phyloP scores from a whole-genome alignment of 192 early-diverging fungal genomes.

The Backusella mclennaniae region DNA sequence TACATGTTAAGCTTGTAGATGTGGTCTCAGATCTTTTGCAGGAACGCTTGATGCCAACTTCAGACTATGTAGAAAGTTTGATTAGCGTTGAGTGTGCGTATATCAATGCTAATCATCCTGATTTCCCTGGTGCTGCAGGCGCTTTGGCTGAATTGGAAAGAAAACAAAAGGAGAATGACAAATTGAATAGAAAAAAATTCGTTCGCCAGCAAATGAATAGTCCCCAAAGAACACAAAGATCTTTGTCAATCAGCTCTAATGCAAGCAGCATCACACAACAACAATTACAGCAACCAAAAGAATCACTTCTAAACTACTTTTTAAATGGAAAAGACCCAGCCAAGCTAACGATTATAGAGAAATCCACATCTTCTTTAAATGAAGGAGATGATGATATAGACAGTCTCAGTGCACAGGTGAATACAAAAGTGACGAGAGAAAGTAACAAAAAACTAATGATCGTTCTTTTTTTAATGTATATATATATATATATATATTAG shows the following conservation, averaged over 20 bases:
- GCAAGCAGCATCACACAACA: slow-evolving; percentile 13
- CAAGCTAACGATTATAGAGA: slow-evolving; percentile 23
- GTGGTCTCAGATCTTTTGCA: slow-evolving; percentile 70
- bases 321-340: slow-evolving; percentile 35
- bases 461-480: too few species aligned
- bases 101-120: slow-evolving; percentile 81
- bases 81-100: slow-evolving; percentile 76
- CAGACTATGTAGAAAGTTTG: slow-evolving; percentile 69
- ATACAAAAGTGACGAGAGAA: neutral
- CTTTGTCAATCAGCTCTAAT: slow-evolving; percentile 20
- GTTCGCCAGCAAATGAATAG: slow-evolving; percentile 9
- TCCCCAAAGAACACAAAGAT: neutral
- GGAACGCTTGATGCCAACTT: slow-evolving; percentile 66
- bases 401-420: slow-evolving; percentile 12
- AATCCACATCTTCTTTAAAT: slow-evolving; percentile 19
- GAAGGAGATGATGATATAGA: slow-evolving; percentile 42
- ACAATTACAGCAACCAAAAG: slow-evolving; percentile 30
- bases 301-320: slow-evolving; percentile 52
- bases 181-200: slow-evolving; percentile 1
- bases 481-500: neutral
- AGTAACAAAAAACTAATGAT: too few species aligned
- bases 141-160: slow-evolving; percentile 68
- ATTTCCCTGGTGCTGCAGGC: slow-evolving; percentile 71
- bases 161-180: slow-evolving; percentile 1
- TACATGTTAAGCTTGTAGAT: slow-evolving; percentile 68